Evolutionary conservation across 176 grass and related monocot genomes (phyloP), one percentile per base, ranked within the genome.

Genomic region (Oryza longistaminata): DNA sequence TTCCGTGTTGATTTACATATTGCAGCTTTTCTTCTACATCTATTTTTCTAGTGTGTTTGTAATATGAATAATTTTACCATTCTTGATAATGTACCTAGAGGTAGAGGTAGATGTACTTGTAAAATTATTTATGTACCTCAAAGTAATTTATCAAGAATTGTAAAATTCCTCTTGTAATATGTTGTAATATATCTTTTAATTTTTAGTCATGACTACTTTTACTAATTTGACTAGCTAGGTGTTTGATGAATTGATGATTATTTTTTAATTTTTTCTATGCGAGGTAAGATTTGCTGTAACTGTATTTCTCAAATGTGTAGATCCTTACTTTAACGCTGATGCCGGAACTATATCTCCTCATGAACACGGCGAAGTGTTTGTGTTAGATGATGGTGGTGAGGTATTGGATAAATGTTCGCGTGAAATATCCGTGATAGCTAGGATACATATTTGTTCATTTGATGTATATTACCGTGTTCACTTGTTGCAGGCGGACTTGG

Each of bases 301-400:
- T 24, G 2, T 22, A 35, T 75, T 10, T 46, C 4, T 24, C 25
- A 65, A 83, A 66, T 62, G 31, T 76, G 67, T 69, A 84, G 81
- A 79, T 88, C 74, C 87, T 42, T 88, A 88, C 44, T 69, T 88
- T 11, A 88, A 88, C 52, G 78, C 75, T 34, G 81, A 88, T 88
- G 81, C 87, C 79, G 81, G 81, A 83, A 88, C 55, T 34, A 88
- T 88, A 55, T 88, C 87, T 44, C 87, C 87, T 64, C 78, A 52
- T 11, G 81, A 84, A 70, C 75, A 79, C 48, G 67, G 87, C 5
- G 75, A 88, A 50, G 75, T 88, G 24, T 88, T 88, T 79, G 87
- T 88, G 16, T 77, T 88, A 21, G 81, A 88, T 43, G 81, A 88
- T 74, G 87, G 87, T 50, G 68, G 81, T 3, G 75, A 88, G 87